Conservation (phyloP, 768 basidiomycete species). For the Leucosporidium scottii region DNA sequence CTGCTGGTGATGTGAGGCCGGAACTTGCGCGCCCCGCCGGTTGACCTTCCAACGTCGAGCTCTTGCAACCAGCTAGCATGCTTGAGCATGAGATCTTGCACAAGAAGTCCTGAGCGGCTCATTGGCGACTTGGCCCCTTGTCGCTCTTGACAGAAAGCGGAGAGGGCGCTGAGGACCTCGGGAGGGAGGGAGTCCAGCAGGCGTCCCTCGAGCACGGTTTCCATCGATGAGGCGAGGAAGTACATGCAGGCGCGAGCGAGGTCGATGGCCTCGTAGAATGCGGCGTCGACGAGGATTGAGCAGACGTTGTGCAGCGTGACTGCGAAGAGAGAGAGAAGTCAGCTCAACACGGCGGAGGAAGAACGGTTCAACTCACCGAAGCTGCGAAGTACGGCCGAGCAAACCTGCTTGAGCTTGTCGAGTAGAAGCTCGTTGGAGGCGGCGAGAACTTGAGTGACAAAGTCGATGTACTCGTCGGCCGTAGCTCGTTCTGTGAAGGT, state of each 20-base stretch:
- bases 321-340: conserved; percentile 43
- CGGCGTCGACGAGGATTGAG: conserved; percentile 72
- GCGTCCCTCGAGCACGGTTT: conserved; percentile 70
- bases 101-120: conserved; percentile 53
- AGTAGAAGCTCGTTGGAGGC: conserved; percentile 85
- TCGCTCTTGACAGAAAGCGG: conserved; percentile 51
- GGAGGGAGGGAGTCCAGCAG: conserved; percentile 69
- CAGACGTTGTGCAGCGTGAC: conserved; percentile 69
- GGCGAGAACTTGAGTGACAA: conserved; percentile 77
- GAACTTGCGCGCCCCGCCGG: conserved; percentile 35
- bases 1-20: conserved; percentile 27
- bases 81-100: conserved; percentile 54
- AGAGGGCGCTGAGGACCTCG: conserved; percentile 61
- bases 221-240: conserved; percentile 76
- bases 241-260: conserved; percentile 64
- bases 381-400: conserved; percentile 60
- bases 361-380: conserved; percentile 25
- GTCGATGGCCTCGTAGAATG: conserved; percentile 62
- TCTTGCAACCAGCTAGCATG: conserved; percentile 62
- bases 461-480: conserved; percentile 70
- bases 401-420: conserved; percentile 74
- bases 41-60: conserved; percentile 43
- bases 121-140: conserved; percentile 65
- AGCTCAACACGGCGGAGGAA: neutral
- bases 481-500: conserved; percentile 54